Percentiles rank a stretch among this genome's conserved stretches.
These are phyloP conservation scores for Beauveria pseudobassiana DNA, from an alignment of 2,329 filamentous ascomycete genomes.

Conservation along the genomic window DNA sequence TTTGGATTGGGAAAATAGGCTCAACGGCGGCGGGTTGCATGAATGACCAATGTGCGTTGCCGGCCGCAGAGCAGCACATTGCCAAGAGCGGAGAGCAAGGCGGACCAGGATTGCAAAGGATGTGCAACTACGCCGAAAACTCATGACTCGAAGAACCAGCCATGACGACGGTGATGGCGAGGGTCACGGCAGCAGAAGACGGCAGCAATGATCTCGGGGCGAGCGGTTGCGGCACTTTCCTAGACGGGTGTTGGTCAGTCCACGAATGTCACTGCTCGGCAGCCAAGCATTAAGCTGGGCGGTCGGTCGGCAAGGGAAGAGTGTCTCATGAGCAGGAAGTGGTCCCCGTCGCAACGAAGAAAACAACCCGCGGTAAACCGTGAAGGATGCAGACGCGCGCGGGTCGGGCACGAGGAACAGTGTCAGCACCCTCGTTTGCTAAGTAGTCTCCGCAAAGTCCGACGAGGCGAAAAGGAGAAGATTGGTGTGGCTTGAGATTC, in stretches of 20 bases:
- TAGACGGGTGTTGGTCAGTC: not conserved
- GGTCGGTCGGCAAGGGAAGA: not conserved
- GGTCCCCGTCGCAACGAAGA: slow-evolving; percentile 7
- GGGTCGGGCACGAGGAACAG: not conserved
- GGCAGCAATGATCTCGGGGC: not conserved
- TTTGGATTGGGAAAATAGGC: slow-evolving; percentile 2
- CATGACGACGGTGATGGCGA: not conserved
- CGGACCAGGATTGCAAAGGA: not conserved
- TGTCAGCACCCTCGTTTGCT: slow-evolving; percentile 6
- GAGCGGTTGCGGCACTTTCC: slow-evolving; percentile 1
- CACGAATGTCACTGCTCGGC: not conserved
- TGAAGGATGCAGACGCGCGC: slow-evolving; percentile 5
- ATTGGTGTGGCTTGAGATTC: not conserved
- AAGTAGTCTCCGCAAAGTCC: not conserved
- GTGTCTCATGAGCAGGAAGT: not conserved
- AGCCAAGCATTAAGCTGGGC: not conserved
- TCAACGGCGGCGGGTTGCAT: not conserved
- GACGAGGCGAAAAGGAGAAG: not conserved
- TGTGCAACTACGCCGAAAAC: not conserved
- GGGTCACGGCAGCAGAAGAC: not conserved
- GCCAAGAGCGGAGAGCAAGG: not conserved
- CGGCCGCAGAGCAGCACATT: not conserved
- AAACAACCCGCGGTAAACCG: slow-evolving; percentile 4
- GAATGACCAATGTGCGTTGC: not conserved
- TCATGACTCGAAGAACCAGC: not conserved